Conservation (phyloP, 306 rosid species). For the Dalbergia cochinchinensis region DNA sequence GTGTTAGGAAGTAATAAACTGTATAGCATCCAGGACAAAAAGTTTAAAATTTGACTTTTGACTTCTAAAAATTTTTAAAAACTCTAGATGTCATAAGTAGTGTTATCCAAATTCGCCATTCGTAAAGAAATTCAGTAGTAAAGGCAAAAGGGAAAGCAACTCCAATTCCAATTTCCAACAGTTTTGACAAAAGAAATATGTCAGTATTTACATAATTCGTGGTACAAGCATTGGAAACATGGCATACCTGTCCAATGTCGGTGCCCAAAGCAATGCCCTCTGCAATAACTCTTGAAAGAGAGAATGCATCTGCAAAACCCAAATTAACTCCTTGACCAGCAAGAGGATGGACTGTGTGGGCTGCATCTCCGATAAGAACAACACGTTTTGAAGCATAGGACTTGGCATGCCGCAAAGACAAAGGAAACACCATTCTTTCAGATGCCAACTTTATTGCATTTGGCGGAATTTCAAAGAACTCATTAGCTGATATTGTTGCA, state of each 20-base stretch:
- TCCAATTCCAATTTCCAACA: not conserved
- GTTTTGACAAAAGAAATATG: not conserved
- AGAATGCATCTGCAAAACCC: constrained; percentile 87
- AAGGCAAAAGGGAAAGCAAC: not conserved
- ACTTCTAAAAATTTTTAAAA: too few relatives aligned
- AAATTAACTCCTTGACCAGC: constrained; percentile 98
- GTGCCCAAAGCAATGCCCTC: constrained; percentile 85
- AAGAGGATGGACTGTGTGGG: constrained; percentile 94
- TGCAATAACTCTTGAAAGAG: constrained; percentile 79
- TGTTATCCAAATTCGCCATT: too few relatives aligned
- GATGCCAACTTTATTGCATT: constrained; percentile 75
- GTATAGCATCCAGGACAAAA: too few relatives aligned
- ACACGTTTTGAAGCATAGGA: constrained; percentile 75
- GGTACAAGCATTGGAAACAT: constrained; percentile 14
- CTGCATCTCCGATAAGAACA: constrained; percentile 90
- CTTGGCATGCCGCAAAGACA: constrained; percentile 83
- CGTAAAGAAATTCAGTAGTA: not conserved
- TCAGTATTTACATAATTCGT: not conserved
- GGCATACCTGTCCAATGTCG: constrained; percentile 81
- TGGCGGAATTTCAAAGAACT: constrained; percentile 81
- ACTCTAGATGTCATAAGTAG: too few relatives aligned
- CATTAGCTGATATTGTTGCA: constrained; percentile 58
- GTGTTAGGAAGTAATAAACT: too few relatives aligned
- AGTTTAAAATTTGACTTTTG: too few relatives aligned
- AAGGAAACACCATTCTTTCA: constrained; percentile 80